Base-by-base conservation (phyloP, 192 early-diverging fungal genomes). In the Tieghemiomyces parasiticus region DNA sequence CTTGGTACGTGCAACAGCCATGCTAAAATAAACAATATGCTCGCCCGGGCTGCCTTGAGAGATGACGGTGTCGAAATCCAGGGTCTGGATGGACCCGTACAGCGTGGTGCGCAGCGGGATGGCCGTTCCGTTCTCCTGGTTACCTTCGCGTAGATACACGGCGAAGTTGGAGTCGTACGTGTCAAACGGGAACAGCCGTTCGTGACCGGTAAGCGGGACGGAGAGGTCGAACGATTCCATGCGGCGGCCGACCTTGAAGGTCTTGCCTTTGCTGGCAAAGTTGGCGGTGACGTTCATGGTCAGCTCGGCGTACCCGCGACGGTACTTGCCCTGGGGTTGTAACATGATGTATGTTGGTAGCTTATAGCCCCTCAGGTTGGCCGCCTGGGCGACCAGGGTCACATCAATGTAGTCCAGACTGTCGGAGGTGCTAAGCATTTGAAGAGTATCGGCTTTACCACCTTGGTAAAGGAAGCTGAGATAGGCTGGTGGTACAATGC, bases 221-320 rank as follows among this genome's bases (percentile, higher is more conserved):
- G 28, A 2, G 24, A 56, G 29, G 54, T 56, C 54, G 24, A 56
- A 56, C 52, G 52, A 24, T 28, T 54, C 25, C 52, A 54, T 54
- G 4, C 52, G 52, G 12, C n/a, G 4, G 30, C 29, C 52, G 10
- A 8, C 25, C 8, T 24, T 31, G 29, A 54, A 54, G 3, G 24
- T 13, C 8, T 29, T n/a, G 14, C 8, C n/a, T 28, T 24, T 54
- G 3, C 29, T 28, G 12, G 8, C 28, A 31, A 33, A 54, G 30
- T 54, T 29, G 4, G 25, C 52, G 25, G 29, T 31, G 30, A 54
- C 8, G 8, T 31, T 31, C 6, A 31, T 30, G 8, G 52, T 31
- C 3, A 31, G 14, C 29, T 54, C 52, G 6, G 26, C 13, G 32
- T 54, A 30, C 8, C 26, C 29, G 9, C 29, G 22, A 4, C 4